Percentiles rank a stretch among this genome's conserved stretches.
Evolutionary conservation across 2,329 filamentous ascomycete species (phyloP).

Genomic region (Parascedosporium putredinis): DNA sequence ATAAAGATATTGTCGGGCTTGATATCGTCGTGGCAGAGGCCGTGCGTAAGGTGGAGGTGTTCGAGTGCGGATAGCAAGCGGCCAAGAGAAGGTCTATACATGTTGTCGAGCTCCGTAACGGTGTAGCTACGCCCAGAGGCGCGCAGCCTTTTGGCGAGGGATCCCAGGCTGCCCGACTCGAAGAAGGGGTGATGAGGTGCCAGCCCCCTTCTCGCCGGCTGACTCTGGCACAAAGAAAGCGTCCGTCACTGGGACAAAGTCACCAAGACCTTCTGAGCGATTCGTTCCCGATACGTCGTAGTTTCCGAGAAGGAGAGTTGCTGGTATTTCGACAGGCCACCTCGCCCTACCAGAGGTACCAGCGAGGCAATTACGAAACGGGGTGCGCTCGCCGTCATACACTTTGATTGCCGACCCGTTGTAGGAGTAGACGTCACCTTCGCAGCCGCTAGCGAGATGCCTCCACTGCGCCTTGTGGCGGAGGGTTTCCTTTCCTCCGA

Average conservation of each 20-base stretch:
- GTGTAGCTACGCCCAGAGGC: constrained; percentile 10
- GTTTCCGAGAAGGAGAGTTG: constrained; percentile 17
- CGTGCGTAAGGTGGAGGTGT: constrained; percentile 15
- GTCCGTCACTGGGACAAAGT: constrained; percentile 20
- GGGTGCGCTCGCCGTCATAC: constrained; percentile 16
- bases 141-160: constrained; percentile 16
- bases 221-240: constrained; percentile 18
- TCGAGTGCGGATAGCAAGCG: constrained; percentile 17
- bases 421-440: constrained; percentile 21
- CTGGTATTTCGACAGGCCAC: constrained; percentile 23
- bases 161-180: constrained; percentile 16
- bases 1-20: constrained; percentile 23
- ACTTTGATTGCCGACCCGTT: constrained; percentile 20
- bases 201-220: constrained; percentile 12
- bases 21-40: constrained; percentile 23
- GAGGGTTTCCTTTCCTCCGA: constrained; percentile 8
- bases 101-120: constrained; percentile 18
- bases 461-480: constrained; percentile 17
- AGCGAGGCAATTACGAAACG: constrained; percentile 22
- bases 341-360: constrained; percentile 8
- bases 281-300: constrained; percentile 11
- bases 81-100: constrained; percentile 20
- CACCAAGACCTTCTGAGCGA: constrained; percentile 7
- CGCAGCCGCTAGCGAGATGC: constrained; percentile 18
- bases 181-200: constrained; percentile 21